Evolutionary conservation across 306 rosid species (phyloP).

Genomic region (Quercus parvula): DNA sequence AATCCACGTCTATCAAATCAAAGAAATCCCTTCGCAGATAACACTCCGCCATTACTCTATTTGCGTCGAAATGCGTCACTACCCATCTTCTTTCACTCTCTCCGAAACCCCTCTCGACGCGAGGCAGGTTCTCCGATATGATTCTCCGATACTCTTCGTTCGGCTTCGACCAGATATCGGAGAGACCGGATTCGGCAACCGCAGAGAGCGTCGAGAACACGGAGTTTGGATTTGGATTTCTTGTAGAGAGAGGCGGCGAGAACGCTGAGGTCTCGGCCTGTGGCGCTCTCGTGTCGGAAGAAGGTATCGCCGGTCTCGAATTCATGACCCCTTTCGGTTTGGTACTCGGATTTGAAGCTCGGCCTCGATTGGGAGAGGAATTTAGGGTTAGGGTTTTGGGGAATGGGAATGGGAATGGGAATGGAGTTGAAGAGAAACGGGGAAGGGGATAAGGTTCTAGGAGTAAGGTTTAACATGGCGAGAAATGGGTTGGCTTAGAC

Average conservation of each 20-base stretch:
- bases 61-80: conserved; percentile 73
- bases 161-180: conserved; percentile 71
- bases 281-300: conserved; percentile 77
- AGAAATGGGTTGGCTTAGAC: conserved; percentile 29
- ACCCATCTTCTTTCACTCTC: conserved; percentile 48
- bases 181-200: conserved; percentile 82
- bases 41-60: conserved; percentile 71
- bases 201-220: conserved; percentile 72
- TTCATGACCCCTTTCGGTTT: conserved; percentile 55
- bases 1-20: conserved; percentile 81
- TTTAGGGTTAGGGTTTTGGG: conserved; percentile 20
- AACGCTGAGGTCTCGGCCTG: conserved; percentile 88
- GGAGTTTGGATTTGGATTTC: conserved; percentile 39
- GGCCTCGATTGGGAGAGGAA: neutral
- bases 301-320: conserved; percentile 70
- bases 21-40: conserved; percentile 67
- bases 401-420: neutral
- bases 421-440: conserved; percentile 22
- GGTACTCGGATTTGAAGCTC: conserved; percentile 11
- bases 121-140: conserved; percentile 49
- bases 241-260: conserved; percentile 75
- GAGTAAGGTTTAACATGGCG: conserved; percentile 45
- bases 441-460: conserved; percentile 44
- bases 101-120: conserved; percentile 29
- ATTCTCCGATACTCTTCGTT: conserved; percentile 43